These are phyloP conservation scores for Dispira parvispora DNA, from an alignment of 192 early-diverging fungal species.

Conservation along the genomic window DNA sequence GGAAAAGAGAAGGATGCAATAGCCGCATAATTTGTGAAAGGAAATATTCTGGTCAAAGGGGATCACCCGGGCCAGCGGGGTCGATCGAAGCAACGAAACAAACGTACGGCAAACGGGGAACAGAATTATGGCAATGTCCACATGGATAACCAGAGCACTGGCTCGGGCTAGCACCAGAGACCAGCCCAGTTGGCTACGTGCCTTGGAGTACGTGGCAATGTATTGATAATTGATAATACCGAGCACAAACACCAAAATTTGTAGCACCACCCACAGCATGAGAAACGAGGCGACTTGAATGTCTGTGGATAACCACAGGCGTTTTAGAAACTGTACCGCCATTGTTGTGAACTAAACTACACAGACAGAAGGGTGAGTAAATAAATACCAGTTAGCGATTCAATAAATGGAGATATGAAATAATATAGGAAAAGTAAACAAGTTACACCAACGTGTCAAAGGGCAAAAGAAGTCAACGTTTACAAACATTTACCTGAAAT, in stretches of 20 bases:
- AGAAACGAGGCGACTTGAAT: constrained; percentile 19
- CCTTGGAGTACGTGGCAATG: constrained; percentile 31
- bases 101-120: constrained; percentile 70
- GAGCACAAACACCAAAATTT: constrained; percentile 35
- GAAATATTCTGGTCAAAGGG: constrained; percentile 73
- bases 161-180: constrained; percentile 40
- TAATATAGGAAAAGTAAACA: too few species aligned
- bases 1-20: constrained; percentile 60
- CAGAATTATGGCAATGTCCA: constrained; percentile 60
- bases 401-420: too few species aligned
- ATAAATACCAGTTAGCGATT: too few species aligned
- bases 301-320: background rate
- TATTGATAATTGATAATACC: constrained; percentile 43
- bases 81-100: constrained; percentile 55
- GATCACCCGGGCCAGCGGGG: constrained; percentile 55
- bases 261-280: constrained; percentile 40
- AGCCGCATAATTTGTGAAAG: constrained; percentile 67
- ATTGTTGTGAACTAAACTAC: too few species aligned
- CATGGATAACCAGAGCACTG: constrained; percentile 50
- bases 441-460: too few species aligned
- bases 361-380: too few species aligned
- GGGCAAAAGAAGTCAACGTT: too few species aligned
- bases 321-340: background rate
- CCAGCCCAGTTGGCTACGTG: constrained; percentile 30
- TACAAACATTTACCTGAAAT: too few species aligned